These are phyloP conservation scores for Chlorociboria aeruginascens DNA, from an alignment of 495 filamentous ascomycete genomes.

Conservation along the genomic window DNA sequence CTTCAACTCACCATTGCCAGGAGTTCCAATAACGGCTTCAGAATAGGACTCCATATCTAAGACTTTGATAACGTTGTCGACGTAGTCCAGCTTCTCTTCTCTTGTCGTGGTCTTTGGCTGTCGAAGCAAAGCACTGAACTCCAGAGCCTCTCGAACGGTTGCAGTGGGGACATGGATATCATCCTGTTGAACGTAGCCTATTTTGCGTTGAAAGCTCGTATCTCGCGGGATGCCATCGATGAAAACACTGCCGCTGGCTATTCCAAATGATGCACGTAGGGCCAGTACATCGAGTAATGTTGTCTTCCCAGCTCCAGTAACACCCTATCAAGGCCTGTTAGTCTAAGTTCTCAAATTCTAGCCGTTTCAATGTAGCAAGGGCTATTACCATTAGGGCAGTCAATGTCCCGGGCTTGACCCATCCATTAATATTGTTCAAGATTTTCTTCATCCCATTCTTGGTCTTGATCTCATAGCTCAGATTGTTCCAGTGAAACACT, in stretches of 20 bases:
- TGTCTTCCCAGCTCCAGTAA: constrained; percentile 47
- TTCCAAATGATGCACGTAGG: constrained; percentile 64
- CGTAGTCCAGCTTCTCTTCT: constrained; percentile 75
- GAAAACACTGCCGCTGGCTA: constrained; percentile 59
- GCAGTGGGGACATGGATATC: constrained; percentile 56
- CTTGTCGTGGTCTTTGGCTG: constrained; percentile 58
- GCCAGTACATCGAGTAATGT: constrained; percentile 28
- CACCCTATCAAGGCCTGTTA: too few relatives aligned
- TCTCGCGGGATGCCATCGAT: constrained; percentile 52
- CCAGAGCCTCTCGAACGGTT: constrained; percentile 78
- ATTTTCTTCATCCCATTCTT: constrained; percentile 49
- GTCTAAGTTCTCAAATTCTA: too few relatives aligned
- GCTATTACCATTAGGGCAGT: constrained; percentile 73
- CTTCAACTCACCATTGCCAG: too few relatives aligned
- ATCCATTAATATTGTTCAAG: constrained; percentile 61
- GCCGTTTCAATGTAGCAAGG: too few relatives aligned
- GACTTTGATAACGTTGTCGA: constrained; percentile 80
- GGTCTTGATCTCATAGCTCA: constrained; percentile 54
- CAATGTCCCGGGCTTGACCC: constrained; percentile 69
- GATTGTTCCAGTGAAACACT: constrained; percentile 50
- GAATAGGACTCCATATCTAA: constrained; percentile 81
- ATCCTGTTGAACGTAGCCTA: constrained; percentile 71
- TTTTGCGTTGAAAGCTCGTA: constrained; percentile 72
- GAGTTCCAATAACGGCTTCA: constrained; percentile 73
- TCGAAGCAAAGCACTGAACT: constrained; percentile 71